These are phyloP conservation scores for Leishmania martiniquensis DNA, from an alignment of 208 protist genomes.

Conservation along the genomic window DNA sequence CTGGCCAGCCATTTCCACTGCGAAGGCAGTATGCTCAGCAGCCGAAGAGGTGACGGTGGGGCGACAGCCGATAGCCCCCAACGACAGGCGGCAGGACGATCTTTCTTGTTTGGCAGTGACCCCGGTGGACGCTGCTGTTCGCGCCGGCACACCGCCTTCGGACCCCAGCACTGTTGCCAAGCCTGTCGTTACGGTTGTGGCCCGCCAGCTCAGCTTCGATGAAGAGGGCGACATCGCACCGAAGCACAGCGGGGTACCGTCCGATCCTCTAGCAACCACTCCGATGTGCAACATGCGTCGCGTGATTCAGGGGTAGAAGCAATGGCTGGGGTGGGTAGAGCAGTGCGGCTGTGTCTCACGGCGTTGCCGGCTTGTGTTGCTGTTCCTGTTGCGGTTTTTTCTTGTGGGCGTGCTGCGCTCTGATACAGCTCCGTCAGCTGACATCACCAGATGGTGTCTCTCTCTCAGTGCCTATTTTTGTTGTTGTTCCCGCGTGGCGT, in stretches of 20 bases:
- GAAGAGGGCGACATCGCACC: constrained; percentile 5
- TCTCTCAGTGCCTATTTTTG: neutral
- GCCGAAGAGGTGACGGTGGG: neutral
- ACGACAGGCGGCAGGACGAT: too few species aligned
- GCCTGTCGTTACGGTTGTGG: constrained; percentile 18
- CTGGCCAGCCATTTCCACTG: neutral
- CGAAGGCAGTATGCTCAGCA: neutral
- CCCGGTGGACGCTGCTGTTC: neutral
- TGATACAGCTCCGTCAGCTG: neutral
- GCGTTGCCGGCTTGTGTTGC: neutral
- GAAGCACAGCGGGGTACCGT: neutral
- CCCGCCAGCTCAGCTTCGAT: constrained; percentile 31
- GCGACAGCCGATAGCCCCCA: neutral
- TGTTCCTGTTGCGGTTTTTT: neutral
- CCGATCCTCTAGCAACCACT: neutral
- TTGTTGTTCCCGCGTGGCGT: neutral
- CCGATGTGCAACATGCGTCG: neutral
- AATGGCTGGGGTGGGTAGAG: neutral
- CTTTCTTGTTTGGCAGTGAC: neutral
- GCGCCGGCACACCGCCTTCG: neutral
- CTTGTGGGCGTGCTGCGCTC: neutral
- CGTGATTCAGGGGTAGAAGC: neutral
- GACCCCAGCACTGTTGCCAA: constrained; percentile 25
- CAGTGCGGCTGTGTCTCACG: neutral
- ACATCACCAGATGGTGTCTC: neutral